Base-by-base conservation (phyloP, 805 yeast genomes). In the Zygoascus ofunaensis region DNA sequence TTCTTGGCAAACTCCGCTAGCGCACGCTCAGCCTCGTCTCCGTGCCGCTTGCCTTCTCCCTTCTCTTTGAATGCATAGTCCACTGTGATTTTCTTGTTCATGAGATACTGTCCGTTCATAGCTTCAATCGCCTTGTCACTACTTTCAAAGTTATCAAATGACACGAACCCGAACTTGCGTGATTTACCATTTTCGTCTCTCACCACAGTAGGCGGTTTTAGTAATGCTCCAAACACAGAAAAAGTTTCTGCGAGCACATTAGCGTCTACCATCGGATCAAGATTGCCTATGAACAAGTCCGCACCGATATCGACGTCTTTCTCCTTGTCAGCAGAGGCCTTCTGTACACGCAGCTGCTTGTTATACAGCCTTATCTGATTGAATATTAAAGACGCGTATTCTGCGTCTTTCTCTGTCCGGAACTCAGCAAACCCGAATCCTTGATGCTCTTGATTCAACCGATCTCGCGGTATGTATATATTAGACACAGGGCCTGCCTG, bases 401-500 rank as follows among this genome's bases (percentile, higher is more conserved):
- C 81, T 0, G 82, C 81, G 53, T 87, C 96, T 17, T 63, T 68
- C 2, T 65, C 63, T 14, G 69, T 65, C 41, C 66, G 62, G 55
- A 83, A 80, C 57, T 85, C 92, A 1, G 83, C 82, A 63, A 92
- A 90, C 7, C 94, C 97, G 65, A 70, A 90, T 4, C 97, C 97
- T 55, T 82, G 94, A 55, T 83, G 87, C 1, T 73, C 66, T 48
- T 75, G 76, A 23, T 77, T 63, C 3, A 87, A 69, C 49, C 86
- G 72, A 57, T 87, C 96, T 55, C 77, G 80, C 4, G 97, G 97
- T 50, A 92, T 68, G 48, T 80, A 73, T 3, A 92, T 72, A 24
- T 74, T 69, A 34, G 67, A 68, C 2, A 90, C 73, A 0, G 95
- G 95, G 0, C 90, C 87, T 35, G 86, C 80, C 60, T 92, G 97